Evolutionary conservation across 176 grass and related monocot genomes (phyloP).

Genomic region (Elaeis guineensis): DNA sequence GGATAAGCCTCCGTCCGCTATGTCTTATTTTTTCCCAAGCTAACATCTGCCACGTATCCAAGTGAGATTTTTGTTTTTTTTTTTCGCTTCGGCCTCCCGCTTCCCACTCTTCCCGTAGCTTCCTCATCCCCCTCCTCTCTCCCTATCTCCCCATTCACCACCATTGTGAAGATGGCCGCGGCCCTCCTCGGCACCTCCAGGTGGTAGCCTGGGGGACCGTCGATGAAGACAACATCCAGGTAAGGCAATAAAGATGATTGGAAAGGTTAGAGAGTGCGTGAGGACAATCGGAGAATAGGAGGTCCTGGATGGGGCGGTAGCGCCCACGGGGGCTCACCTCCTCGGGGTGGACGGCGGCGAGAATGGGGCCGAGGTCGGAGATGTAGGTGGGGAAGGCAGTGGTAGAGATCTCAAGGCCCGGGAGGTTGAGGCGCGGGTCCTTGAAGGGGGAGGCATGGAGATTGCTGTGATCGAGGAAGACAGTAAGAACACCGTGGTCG

Average conservation of each 20-base stretch:
- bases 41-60: no score
- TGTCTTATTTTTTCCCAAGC: no score
- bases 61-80: no score
- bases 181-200: constrained; percentile 64
- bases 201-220: constrained; percentile 76
- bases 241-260: constrained; percentile 74
- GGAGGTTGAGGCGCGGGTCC: constrained; percentile 21
- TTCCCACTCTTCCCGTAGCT: no score
- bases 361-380: constrained; percentile 25
- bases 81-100: no score
- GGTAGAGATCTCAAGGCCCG: constrained; percentile 78
- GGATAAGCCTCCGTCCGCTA: no score
- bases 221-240: constrained; percentile 90
- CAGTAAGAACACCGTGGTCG: constrained; percentile 74
- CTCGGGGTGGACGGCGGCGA: no score
- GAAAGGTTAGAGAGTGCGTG: constrained; percentile 88
- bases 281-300: constrained; percentile 90
- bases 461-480: constrained; percentile 96
- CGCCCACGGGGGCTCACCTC: constrained; percentile 20
- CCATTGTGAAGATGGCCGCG: constrained; percentile 52
- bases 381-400: constrained; percentile 77
- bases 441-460: constrained; percentile 83
- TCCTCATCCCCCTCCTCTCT: no score
- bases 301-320: constrained; percentile 82
- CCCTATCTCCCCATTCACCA: no score